Percentiles rank a stretch among this genome's conserved stretches.
Evolutionary conservation across 2,329 filamentous ascomycete genomes (phyloP).

Genomic region (Penicillium italicum): DNA sequence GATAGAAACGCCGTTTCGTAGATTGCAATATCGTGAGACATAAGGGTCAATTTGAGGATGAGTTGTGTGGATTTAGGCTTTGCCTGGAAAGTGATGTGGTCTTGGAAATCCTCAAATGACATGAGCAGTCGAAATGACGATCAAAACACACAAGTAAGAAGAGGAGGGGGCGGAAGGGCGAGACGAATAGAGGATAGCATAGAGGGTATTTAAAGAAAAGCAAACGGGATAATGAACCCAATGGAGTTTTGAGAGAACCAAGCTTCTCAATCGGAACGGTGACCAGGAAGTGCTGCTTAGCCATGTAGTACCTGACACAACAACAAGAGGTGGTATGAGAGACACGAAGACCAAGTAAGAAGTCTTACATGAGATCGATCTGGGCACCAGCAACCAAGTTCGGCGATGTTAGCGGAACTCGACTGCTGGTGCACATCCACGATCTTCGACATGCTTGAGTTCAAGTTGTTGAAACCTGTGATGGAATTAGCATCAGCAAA

Average conservation of each 20-base stretch:
- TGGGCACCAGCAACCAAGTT: constrained; percentile 16
- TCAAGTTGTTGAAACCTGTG: constrained; percentile 86
- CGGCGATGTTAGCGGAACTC: constrained; percentile 69
- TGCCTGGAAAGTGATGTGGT: constrained; percentile 5
- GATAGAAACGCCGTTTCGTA: constrained; percentile 23
- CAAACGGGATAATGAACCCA: neutral
- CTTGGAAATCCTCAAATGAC: neutral
- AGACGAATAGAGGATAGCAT: neutral
- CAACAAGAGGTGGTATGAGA: neutral
- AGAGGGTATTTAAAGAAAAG: constrained; percentile 1
- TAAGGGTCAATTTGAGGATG: constrained; percentile 21
- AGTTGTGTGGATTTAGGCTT: constrained; percentile 1
- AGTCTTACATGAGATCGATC: neutral
- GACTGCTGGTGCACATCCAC: constrained; percentile 76
- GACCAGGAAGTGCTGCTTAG: constrained; percentile 12
- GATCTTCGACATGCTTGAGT: constrained; percentile 80
- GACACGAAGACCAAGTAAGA: neutral
- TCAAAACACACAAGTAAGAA: neutral
- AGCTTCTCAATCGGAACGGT: neutral
- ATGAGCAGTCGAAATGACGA: neutral
- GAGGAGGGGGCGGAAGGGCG: neutral
- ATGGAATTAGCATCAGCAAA: constrained; percentile 9
- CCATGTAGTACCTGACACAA: neutral
- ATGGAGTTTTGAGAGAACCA: neutral
- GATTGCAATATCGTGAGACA: constrained; percentile 25